Evolutionary conservation across 208 protist genomes (phyloP), one percentile per base, ranked within the genome.

Genomic region (Crithidia thermophila): DNA sequence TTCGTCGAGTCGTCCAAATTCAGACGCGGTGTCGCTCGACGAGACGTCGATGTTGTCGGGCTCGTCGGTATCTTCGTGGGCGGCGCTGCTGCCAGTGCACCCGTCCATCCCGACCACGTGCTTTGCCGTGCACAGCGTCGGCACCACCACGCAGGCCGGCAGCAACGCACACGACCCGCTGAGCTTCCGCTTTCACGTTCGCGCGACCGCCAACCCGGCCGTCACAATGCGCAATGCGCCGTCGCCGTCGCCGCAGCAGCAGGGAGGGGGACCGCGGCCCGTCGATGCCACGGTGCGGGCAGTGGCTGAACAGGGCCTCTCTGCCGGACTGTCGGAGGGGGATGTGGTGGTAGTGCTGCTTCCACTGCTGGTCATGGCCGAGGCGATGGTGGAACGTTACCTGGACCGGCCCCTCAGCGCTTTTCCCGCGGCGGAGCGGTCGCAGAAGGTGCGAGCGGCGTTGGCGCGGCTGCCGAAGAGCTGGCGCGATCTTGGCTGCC

Each of bases 311-410:
- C 53, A 58, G 39, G 68, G 61, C 16, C 51, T 77, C 55, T 71
- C 57, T 33, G 63, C 67, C 2, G 55, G 52, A 18, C 55, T 91
- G n/a, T 61, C 79, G 10, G 75, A 87, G 28, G 85, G 85, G 13
- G 87, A 93, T 52, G 72, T 88, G 14, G 87, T 84, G 30, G 63
- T 87, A 31, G 58, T 87, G 23, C 56, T 93, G 45, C 71, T 93
- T 25, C 90, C 90, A 4, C 76, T 95, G 16, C 20, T 66, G n/a
- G 34, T 46, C 14, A 25, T 91, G 18, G 31, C 78, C 23, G 40
- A 56, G 3, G 49, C 47, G 46, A 79, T 80, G 71, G 21, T 87
- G 23, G 60, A 70, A 21, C 40, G 73, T 3, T 42, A 77, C 53
- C 45, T 64, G 31, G 43, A 39, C 13, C 0, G n/a, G 1, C 18